Conservation (phyloP, 768 basidiomycete genomes). For the Russula dissimulans region DNA sequence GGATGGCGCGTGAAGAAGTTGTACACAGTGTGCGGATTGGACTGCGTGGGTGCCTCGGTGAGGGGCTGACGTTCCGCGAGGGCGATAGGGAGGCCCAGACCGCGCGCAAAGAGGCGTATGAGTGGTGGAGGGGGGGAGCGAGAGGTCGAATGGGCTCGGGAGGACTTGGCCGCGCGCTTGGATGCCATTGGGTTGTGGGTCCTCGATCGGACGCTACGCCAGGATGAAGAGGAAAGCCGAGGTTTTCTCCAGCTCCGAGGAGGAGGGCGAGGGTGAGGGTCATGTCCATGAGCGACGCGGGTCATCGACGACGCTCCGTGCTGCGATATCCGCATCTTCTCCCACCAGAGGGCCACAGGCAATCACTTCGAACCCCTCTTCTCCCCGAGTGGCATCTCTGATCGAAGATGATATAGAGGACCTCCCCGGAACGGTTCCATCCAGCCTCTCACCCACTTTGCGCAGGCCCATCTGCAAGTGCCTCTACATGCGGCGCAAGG, state of each 20-base stretch:
- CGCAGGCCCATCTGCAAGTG: slow-evolving; percentile 53
- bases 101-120: slow-evolving; percentile 1
- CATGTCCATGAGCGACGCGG: slow-evolving; percentile 12
- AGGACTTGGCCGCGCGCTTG: slow-evolving; percentile 28
- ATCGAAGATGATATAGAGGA: not conserved
- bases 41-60: not conserved
- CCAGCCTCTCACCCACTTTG: slow-evolving; percentile 34
- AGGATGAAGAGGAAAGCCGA: slow-evolving; percentile 22
- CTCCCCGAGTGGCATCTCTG: not conserved
- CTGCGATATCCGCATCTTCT: not conserved
- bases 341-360: not conserved
- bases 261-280: slow-evolving; percentile 27
- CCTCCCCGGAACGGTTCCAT: not conserved
- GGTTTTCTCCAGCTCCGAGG: slow-evolving; percentile 21
- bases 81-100: slow-evolving; percentile 22
- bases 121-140: not conserved
- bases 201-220: slow-evolving; percentile 22
- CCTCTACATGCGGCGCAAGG: slow-evolving; percentile 63
- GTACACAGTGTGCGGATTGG: not conserved
- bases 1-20: not conserved
- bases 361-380: not conserved
- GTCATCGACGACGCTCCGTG: not conserved
- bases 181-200: slow-evolving; percentile 29
- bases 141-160: slow-evolving; percentile 19
- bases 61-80: slow-evolving; percentile 11